A percentile compares a stretch with the other conserved stretches of the same genome.
Conservation (phyloP, 805 yeast species). For the Yamadazyma paraphyllophila region DNA sequence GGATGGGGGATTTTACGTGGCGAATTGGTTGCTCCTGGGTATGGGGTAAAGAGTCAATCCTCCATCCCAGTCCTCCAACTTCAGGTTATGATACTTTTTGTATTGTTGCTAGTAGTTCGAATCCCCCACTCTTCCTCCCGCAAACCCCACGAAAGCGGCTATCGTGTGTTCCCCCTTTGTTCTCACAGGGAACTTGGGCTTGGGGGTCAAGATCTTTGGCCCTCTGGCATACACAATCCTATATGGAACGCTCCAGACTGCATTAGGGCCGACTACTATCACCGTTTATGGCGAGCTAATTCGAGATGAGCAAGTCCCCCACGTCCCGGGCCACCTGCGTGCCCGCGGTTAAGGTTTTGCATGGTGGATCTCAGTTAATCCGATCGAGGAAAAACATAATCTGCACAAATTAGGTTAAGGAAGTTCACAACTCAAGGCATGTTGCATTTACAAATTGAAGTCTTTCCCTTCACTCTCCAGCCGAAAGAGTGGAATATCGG, state of each 20-base stretch:
- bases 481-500: no score
- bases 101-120: background rate
- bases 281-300: no score
- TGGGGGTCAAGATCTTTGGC: no score
- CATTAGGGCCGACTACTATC: no score
- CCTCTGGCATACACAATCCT: no score
- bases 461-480: background rate
- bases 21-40: background rate
- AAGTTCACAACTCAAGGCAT: no score
- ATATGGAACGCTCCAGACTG: no score
- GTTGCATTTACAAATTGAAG: background rate
- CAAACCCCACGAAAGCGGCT: background rate
- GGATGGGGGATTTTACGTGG: background rate
- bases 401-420: no score
- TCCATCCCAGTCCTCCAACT: slow-evolving; percentile 5
- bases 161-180: no score
- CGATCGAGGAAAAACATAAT: background rate
- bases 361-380: background rate
- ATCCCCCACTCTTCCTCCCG: background rate
- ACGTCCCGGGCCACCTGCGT: background rate
- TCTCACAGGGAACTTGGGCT: no score
- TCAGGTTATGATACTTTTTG: slow-evolving; percentile 1
- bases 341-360: background rate
- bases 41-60: background rate
- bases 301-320: background rate